These are phyloP conservation scores for Phylloporus sp. DNA, from an alignment of 768 basidiomycete genomes.

Conservation along the genomic window DNA sequence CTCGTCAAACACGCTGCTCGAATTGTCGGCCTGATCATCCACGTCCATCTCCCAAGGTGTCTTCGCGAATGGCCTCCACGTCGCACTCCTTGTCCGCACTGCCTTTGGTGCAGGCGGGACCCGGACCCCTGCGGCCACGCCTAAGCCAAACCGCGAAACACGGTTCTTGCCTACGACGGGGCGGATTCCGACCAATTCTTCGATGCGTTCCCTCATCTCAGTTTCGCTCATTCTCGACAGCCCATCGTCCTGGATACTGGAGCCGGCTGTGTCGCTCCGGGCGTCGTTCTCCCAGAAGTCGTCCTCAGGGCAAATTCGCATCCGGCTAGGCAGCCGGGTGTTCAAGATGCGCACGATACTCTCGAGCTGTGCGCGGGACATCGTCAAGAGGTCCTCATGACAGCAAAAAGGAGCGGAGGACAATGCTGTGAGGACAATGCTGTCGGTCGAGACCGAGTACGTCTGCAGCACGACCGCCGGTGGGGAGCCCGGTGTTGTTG, in stretches of 20 bases:
- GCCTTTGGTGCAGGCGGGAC: slow-evolving; percentile 33
- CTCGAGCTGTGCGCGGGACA: slow-evolving; percentile 53
- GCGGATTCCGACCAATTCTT: slow-evolving; percentile 57
- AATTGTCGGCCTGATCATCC: slow-evolving; percentile 10
- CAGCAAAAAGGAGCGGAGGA: slow-evolving; percentile 62
- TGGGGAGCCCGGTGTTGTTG: slow-evolving; percentile 7
- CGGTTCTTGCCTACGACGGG: slow-evolving; percentile 30
- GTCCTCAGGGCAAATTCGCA: slow-evolving; percentile 45
- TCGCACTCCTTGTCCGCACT: slow-evolving; percentile 19
- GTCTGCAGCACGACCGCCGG: slow-evolving; percentile 58
- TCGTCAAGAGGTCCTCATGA: slow-evolving; percentile 66
- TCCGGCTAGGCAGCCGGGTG: slow-evolving; percentile 45
- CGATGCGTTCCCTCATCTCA: slow-evolving; percentile 53
- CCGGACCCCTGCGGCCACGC: slow-evolving; percentile 6
- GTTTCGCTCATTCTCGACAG: slow-evolving; percentile 32
- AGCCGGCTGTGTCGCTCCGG: background rate
- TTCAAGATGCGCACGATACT: slow-evolving; percentile 55
- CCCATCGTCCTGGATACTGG: slow-evolving; percentile 4
- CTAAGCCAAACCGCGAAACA: slow-evolving; percentile 24
- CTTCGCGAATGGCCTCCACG: slow-evolving; percentile 17
- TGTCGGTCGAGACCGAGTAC: slow-evolving; percentile 46
- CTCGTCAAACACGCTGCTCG: slow-evolving; percentile 15
- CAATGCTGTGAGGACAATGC: slow-evolving; percentile 61
- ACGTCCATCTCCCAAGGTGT: slow-evolving; percentile 26
- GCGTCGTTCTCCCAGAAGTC: slow-evolving; percentile 18